A percentile compares a stretch with the other conserved stretches of the same genome.
These are phyloP conservation scores for Russula foetens DNA, from an alignment of 768 basidiomycete genomes.

Conservation along the genomic window DNA sequence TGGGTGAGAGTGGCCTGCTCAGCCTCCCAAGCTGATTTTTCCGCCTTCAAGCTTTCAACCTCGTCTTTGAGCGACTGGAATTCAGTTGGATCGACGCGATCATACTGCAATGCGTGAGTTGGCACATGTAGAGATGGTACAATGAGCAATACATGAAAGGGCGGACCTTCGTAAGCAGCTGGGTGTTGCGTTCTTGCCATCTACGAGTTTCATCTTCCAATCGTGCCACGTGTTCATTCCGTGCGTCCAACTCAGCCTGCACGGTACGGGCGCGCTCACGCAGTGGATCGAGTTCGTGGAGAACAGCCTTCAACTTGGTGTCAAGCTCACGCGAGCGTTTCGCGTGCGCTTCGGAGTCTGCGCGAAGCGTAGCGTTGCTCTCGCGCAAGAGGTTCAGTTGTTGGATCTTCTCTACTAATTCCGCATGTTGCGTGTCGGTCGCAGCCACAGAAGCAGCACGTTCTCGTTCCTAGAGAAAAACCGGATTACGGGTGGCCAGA, in stretches of 20 bases:
- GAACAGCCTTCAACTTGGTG: conserved; percentile 46
- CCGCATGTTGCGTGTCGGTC: conserved; percentile 72
- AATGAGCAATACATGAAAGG: neutral
- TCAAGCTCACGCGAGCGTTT: conserved; percentile 66
- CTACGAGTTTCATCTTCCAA: conserved; percentile 69
- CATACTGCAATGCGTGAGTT: conserved; percentile 44
- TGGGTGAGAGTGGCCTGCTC: neutral
- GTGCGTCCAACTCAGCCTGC: conserved; percentile 68
- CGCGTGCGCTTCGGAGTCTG: conserved; percentile 62
- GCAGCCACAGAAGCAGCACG: conserved; percentile 61
- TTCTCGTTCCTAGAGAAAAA: conserved; percentile 59
- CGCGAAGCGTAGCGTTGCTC: conserved; percentile 78
- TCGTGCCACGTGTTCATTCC: conserved; percentile 54
- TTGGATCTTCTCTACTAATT: conserved; percentile 79
- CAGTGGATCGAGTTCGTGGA: conserved; percentile 61
- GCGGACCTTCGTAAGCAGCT: conserved; percentile 70
- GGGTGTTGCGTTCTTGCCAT: conserved; percentile 80
- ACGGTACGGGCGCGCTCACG: conserved; percentile 60
- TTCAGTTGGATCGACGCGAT: conserved; percentile 83
- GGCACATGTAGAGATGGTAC: neutral
- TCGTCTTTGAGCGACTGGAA: conserved; percentile 73
- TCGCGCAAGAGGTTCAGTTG: conserved; percentile 81
- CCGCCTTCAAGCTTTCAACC: conserved; percentile 37
- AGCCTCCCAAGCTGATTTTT: conserved; percentile 22
- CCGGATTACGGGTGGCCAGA: neutral